Evolutionary conservation across 495 filamentous ascomycete species (phyloP), one percentile per base, ranked within the genome.

Genomic region (Aspergillus saccharolyticus): DNA sequence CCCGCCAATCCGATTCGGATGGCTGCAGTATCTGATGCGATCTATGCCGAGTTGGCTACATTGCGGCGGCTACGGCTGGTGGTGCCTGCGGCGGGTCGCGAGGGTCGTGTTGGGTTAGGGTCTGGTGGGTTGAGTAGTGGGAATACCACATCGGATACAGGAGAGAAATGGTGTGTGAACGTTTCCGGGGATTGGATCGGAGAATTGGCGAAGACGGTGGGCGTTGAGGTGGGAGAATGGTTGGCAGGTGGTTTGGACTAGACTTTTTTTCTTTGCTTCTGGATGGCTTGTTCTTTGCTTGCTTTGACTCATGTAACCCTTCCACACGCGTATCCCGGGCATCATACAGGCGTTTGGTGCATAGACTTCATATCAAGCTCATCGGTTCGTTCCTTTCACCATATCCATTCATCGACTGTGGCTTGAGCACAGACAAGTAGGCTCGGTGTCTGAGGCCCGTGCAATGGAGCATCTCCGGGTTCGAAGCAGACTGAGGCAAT

Each of bases 31-130:
- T 78, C 81, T 33, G 83, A 83, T n/a, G 83, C 88, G 52, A 74
- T 89, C 8, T 83, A 84, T 51, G 81, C 82, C 63, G 86, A 89
- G 59, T 79, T 97, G 28, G 86, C 90, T 28, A 97, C 93, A 44
- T 72, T 98, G 45, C 84, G 85, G 19, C 87, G 88, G 42, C 66
- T 97, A 64, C 72, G 91, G 54, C 71, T 98, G 52, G 72, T 97
- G 12, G 82, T 90, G 69, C 66, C 80, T 77, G 70, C 74, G 53
- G 70, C 81, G 25, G 72, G 78, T 53, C 76, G 71, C 47, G 80
- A 69, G 52, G 56, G 61, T 45, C 63, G 65, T 47, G 59, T 61
- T 62, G 61, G 65, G 12, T 22, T 66, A 22, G 60, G 68, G 0
- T 64, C 70, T 9, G 65, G 64, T 2, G 70, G 60, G 14, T 63